Conservation (phyloP, 768 basidiomycete species). For the Lactifluus hygrophoroides region DNA sequence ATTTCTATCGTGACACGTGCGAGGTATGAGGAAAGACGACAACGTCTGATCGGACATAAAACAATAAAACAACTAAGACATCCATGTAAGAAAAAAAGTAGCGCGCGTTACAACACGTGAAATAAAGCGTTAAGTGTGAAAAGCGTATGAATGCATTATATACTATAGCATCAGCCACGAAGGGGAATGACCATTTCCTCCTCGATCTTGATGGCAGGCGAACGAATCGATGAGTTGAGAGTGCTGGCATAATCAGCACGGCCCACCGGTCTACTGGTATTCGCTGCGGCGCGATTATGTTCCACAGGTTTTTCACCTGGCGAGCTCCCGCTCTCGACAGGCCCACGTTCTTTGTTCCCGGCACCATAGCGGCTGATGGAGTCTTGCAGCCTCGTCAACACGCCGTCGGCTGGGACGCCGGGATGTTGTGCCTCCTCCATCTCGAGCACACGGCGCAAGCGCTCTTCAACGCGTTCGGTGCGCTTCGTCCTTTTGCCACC, state of each 20-base stretch:
- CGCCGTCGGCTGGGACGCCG: neutral
- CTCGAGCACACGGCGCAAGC: slow-evolving; percentile 40
- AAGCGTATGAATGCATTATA: neutral
- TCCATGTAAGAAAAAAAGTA: neutral
- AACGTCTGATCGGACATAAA: neutral
- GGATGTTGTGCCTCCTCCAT: slow-evolving; percentile 23
- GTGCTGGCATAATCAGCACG: neutral
- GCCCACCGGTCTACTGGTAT: neutral
- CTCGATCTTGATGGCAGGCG: slow-evolving; percentile 23
- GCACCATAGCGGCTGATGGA: neutral
- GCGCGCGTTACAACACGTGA: neutral
- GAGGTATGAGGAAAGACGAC: neutral
- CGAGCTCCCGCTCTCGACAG: neutral
- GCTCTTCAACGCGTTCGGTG: slow-evolving; percentile 51
- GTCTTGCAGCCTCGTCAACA: slow-evolving; percentile 6
- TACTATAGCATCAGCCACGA: neutral
- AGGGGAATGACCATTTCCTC: slow-evolving; percentile 29
- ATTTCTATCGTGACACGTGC: neutral
- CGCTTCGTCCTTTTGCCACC: slow-evolving; percentile 65
- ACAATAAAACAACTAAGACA: neutral
- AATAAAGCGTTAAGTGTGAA: neutral
- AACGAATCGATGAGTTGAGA: neutral
- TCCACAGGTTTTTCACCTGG: neutral
- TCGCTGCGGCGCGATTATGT: neutral
- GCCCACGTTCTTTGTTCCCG: neutral